These are phyloP conservation scores for Ogataea pignaliae DNA, from an alignment of 805 yeast genomes.

Conservation along the genomic window DNA sequence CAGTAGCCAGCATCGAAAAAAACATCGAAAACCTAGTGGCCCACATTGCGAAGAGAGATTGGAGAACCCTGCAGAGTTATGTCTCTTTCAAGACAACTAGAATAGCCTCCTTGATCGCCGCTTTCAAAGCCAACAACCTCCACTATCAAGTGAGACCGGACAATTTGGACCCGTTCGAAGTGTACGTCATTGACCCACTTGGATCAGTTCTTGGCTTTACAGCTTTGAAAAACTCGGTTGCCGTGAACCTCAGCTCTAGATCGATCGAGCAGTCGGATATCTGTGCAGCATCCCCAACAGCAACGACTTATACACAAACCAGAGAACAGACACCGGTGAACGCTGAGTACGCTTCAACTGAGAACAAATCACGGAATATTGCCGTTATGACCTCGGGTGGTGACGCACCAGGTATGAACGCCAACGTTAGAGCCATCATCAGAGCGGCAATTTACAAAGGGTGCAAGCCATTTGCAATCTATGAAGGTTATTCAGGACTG, in stretches of 20 bases:
- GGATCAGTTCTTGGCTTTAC: slow-evolving; percentile 83
- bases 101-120: slow-evolving; percentile 33
- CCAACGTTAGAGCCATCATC: slow-evolving; percentile 69
- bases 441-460: slow-evolving; percentile 62
- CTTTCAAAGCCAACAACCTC: slow-evolving; percentile 28
- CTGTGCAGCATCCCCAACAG: background rate
- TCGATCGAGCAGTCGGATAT: slow-evolving; percentile 3
- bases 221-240: slow-evolving; percentile 50
- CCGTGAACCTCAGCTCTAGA: slow-evolving; percentile 18
- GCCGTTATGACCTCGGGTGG: slow-evolving; percentile 83
- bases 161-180: slow-evolving; percentile 67
- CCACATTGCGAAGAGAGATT: slow-evolving; percentile 35
- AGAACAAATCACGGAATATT: slow-evolving; percentile 17
- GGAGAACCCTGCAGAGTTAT: slow-evolving; percentile 45
- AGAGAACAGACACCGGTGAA: background rate
- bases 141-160: slow-evolving; percentile 64
- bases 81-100: slow-evolving; percentile 44
- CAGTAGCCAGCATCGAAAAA: slow-evolving; percentile 20
- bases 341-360: background rate
- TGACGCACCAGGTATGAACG: slow-evolving; percentile 80
- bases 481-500: slow-evolving; percentile 73
- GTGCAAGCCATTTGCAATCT: slow-evolving; percentile 62
- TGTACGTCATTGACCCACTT: slow-evolving; percentile 77
- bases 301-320: background rate
- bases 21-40: slow-evolving; percentile 25